Conservation (phyloP, 2,329 filamentous ascomycete genomes). For the Phaeosphaeria sp. region DNA sequence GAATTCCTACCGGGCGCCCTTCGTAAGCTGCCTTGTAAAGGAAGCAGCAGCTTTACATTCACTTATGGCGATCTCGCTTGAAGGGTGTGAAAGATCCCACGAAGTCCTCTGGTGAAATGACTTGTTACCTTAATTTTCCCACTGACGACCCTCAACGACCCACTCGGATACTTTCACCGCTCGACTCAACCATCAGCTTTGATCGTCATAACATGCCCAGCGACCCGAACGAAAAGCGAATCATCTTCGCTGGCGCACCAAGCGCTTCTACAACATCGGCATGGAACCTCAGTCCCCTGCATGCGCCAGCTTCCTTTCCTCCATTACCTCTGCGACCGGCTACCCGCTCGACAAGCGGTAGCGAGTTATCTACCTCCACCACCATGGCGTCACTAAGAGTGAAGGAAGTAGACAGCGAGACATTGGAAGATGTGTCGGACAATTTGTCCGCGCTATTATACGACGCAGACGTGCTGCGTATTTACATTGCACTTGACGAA, state of each 20-base stretch:
- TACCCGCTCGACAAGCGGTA: neutral
- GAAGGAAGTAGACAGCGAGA: neutral
- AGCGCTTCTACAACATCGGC: neutral
- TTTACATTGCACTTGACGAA: slow-evolving; percentile 2
- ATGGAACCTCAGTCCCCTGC: neutral
- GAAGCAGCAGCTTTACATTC: too few species aligned
- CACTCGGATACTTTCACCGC: neutral
- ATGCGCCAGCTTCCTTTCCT: neutral
- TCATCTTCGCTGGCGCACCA: neutral
- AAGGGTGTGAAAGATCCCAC: too few species aligned
- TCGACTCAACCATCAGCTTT: neutral
- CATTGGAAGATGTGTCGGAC: neutral
- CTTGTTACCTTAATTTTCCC: neutral
- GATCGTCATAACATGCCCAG: neutral
- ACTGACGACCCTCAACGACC: neutral
- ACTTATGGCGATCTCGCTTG: too few species aligned
- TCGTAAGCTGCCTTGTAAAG: too few species aligned
- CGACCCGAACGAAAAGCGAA: neutral
- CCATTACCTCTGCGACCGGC: neutral
- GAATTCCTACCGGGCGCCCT: too few species aligned
- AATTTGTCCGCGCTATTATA: neutral
- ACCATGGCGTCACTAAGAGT: neutral
- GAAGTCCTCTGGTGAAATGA: too few species aligned
- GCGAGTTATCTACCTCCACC: neutral
- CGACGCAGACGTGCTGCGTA: neutral